A percentile compares a stretch with the other conserved stretches of the same genome.
Conservation (phyloP, 495 filamentous ascomycete species). For the Cudoniella acicularis region DNA sequence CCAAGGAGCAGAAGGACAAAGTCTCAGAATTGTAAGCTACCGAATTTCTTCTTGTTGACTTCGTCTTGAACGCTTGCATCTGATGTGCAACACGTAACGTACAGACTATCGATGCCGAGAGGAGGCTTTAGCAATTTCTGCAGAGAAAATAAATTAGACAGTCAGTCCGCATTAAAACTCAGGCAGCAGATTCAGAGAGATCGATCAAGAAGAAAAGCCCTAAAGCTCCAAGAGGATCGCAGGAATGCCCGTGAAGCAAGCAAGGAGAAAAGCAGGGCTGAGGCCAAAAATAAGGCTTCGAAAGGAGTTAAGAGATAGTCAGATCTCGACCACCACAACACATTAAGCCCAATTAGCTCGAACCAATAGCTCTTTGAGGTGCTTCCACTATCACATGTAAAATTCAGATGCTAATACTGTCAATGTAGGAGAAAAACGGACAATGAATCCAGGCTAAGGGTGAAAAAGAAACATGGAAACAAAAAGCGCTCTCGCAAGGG, state of each 20-base stretch:
- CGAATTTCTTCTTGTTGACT: neutral
- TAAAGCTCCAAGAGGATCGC: too few species aligned
- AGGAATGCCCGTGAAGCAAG: too few species aligned
- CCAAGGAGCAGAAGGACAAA: constrained; percentile 51
- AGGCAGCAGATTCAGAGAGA: neutral
- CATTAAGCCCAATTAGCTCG: neutral
- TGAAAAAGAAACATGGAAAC: neutral
- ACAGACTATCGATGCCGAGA: neutral
- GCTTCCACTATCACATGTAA: neutral
- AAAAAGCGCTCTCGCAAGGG: neutral
- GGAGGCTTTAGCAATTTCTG: neutral
- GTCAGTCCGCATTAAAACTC: too few species aligned
- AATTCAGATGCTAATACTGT: neutral
- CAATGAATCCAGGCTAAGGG: neutral
- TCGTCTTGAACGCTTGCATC: neutral
- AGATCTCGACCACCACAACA: too few species aligned
- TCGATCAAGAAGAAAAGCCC: neutral
- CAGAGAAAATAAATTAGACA: neutral
- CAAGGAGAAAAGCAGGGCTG: neutral
- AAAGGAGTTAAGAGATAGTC: too few species aligned
- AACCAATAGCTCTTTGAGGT: neutral
- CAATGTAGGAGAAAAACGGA: neutral
- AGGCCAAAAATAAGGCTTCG: too few species aligned
- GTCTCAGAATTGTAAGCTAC: constrained; percentile 61
- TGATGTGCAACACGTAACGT: neutral